These are phyloP conservation scores for Fraxinus greggii DNA, from an alignment of 305 asterid species.

Conservation along the genomic window DNA sequence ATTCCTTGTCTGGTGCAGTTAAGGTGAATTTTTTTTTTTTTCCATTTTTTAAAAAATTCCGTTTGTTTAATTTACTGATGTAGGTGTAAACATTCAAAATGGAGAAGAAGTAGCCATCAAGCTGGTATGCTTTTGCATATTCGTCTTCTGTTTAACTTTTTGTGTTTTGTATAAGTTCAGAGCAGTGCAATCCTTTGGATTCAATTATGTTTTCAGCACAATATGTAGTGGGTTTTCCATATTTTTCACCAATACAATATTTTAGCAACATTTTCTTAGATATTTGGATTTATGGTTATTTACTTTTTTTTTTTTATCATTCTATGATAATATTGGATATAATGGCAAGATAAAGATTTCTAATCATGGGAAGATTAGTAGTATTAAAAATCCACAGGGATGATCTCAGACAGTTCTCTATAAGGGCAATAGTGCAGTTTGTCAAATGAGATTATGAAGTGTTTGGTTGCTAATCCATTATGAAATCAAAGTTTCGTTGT, in stretches of 20 bases:
- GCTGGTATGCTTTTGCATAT: slow-evolving; percentile 56
- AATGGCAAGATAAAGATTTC: slow-evolving; percentile 2
- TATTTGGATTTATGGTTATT: slow-evolving; percentile 9
- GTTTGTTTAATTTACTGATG: slow-evolving; percentile 26
- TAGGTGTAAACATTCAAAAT: slow-evolving; percentile 84
- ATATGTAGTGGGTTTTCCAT: not conserved
- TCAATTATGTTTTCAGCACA: slow-evolving; percentile 3
- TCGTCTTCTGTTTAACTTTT: not conserved
- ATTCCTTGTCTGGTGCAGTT: not conserved
- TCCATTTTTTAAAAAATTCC: not conserved
- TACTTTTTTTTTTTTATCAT: slow-evolving; percentile 5
- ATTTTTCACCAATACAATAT: not conserved
- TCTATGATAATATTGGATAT: not conserved
- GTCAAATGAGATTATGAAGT: not conserved
- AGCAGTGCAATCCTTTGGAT: slow-evolving; percentile 12
- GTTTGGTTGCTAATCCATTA: not conserved
- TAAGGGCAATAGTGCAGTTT: not conserved
- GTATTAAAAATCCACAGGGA: not conserved
- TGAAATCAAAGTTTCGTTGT: not conserved
- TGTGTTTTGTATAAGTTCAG: slow-evolving; percentile 3
- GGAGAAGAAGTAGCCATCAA: slow-evolving; percentile 96
- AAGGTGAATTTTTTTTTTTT: slow-evolving; percentile 19
- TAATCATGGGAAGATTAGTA: slow-evolving; percentile 11
- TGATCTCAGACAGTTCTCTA: not conserved
- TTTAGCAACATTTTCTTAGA: not conserved